These are phyloP conservation scores for Tausonia pullulans DNA, from an alignment of 1,284 basidiomycete genomes.

Conservation along the genomic window DNA sequence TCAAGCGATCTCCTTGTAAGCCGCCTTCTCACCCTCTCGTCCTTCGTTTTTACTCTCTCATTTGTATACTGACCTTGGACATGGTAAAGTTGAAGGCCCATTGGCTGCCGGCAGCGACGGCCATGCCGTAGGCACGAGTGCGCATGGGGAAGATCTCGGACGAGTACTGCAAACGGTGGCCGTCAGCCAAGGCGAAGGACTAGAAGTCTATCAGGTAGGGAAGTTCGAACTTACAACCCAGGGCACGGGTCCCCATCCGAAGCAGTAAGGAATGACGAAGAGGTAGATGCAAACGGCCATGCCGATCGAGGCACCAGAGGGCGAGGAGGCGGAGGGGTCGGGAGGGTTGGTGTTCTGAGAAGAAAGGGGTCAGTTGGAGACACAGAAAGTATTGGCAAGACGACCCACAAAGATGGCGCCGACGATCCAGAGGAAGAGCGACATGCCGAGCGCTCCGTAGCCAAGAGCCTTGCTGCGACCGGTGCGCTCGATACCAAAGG, in stretches of 20 bases:
- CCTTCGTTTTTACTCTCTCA: too few species aligned
- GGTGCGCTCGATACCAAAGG: slow-evolving; percentile 45
- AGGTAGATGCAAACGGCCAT: slow-evolving; percentile 34
- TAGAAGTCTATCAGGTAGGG: too few species aligned
- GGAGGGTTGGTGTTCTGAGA: slow-evolving; percentile 40
- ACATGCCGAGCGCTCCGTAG: slow-evolving; percentile 44
- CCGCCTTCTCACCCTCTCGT: too few species aligned
- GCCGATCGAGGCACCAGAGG: slow-evolving; percentile 29
- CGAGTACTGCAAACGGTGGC: too few species aligned
- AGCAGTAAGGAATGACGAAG: slow-evolving; percentile 36
- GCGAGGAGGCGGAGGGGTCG: slow-evolving; percentile 19
- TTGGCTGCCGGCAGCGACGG: slow-evolving; percentile 11
- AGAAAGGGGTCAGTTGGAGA: slow-evolving; percentile 57
- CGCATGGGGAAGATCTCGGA: slow-evolving; percentile 72
- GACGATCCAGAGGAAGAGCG: slow-evolving; percentile 39
- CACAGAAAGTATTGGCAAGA: slow-evolving; percentile 59
- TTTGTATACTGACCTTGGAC: background rate
- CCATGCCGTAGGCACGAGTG: slow-evolving; percentile 56
- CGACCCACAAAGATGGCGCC: background rate
- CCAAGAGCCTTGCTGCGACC: slow-evolving; percentile 42
- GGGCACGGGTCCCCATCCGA: slow-evolving; percentile 27
- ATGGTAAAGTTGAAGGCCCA: slow-evolving; percentile 16
- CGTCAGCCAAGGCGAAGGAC: too few species aligned
- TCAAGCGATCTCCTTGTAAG: background rate
- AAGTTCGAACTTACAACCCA: slow-evolving; percentile 20